Evolutionary conservation across 192 early-diverging fungal species (phyloP).

Genomic region (Backusella circina): DNA sequence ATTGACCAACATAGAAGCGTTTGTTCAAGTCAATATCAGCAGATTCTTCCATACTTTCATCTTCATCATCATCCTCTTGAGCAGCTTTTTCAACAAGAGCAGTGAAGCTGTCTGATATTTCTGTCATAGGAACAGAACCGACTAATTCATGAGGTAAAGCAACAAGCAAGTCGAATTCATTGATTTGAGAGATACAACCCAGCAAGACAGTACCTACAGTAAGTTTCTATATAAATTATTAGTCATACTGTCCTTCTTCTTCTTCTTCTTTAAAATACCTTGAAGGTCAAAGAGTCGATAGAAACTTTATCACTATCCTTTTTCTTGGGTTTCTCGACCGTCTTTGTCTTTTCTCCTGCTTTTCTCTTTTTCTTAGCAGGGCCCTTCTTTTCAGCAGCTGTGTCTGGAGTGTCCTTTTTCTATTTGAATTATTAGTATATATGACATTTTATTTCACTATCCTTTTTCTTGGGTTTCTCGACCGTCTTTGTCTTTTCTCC

Average conservation of each 20-base stretch:
- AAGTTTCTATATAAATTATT: constrained; percentile 46
- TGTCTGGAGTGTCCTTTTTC: constrained; percentile 1
- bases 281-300: constrained; percentile 54
- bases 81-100: constrained; percentile 66
- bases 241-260: neutral
- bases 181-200: constrained; percentile 77
- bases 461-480: constrained; percentile 18
- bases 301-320: constrained; percentile 23
- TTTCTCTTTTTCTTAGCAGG: constrained; percentile 57
- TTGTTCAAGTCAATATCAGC: constrained; percentile 50
- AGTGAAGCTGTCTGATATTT: constrained; percentile 76
- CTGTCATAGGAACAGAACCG: constrained; percentile 83
- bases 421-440: neutral
- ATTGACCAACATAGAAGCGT: constrained; percentile 82
- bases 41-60: constrained; percentile 24
- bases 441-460: constrained; percentile 22
- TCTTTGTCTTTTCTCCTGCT: constrained; percentile 40
- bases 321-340: constrained; percentile 24
- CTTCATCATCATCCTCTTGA: constrained; percentile 44
- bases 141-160: constrained; percentile 82
- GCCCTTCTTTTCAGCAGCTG: constrained; percentile 36
- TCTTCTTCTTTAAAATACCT: constrained; percentile 33
- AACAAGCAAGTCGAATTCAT: constrained; percentile 77
- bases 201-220: constrained; percentile 71
- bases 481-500: constrained; percentile 42